These are phyloP conservation scores for Parasarocladium wereldwijsianum DNA, from an alignment of 2,329 filamentous ascomycete genomes.

Conservation along the genomic window DNA sequence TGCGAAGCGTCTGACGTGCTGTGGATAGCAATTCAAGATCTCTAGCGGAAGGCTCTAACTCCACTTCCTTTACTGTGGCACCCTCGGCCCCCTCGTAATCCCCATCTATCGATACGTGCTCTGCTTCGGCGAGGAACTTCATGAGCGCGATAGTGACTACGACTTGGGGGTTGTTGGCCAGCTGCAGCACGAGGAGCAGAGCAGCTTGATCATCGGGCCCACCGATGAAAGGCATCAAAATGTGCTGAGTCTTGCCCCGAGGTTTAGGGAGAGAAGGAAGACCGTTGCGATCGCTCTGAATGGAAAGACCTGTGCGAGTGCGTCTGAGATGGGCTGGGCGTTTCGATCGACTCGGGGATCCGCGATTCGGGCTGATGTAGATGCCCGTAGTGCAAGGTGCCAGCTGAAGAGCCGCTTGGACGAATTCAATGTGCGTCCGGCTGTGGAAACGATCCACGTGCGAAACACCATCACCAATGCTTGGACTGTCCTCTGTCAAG, in stretches of 20 bases:
- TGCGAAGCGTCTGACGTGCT: not conserved
- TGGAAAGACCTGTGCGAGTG: not conserved
- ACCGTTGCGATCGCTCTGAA: not conserved
- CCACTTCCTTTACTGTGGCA: not conserved
- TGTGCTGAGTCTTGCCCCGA: constrained; percentile 60
- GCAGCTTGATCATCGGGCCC: constrained; percentile 70
- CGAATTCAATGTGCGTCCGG: constrained; percentile 51
- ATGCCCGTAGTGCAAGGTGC: constrained; percentile 58
- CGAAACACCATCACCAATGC: constrained; percentile 12
- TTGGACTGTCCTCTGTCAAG: constrained; percentile 43
- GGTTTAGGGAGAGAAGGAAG: constrained; percentile 17
- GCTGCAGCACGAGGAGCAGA: constrained; percentile 66
- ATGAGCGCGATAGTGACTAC: constrained; percentile 57
- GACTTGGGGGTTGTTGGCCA: constrained; percentile 65
- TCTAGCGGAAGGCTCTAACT: constrained; percentile 1
- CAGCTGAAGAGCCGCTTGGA: constrained; percentile 49
- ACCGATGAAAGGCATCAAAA: constrained; percentile 80
- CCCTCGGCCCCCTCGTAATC: not conserved
- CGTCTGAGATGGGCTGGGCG: not conserved
- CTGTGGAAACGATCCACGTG: constrained; percentile 23
- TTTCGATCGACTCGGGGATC: constrained; percentile 8
- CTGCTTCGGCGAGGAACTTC: constrained; percentile 1
- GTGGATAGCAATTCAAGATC: constrained; percentile 2
- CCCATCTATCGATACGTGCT: not conserved
- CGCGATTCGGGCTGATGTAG: constrained; percentile 28